Base-by-base conservation (phyloP, 2,329 filamentous ascomycete species). In the Cadophora sp. region DNA sequence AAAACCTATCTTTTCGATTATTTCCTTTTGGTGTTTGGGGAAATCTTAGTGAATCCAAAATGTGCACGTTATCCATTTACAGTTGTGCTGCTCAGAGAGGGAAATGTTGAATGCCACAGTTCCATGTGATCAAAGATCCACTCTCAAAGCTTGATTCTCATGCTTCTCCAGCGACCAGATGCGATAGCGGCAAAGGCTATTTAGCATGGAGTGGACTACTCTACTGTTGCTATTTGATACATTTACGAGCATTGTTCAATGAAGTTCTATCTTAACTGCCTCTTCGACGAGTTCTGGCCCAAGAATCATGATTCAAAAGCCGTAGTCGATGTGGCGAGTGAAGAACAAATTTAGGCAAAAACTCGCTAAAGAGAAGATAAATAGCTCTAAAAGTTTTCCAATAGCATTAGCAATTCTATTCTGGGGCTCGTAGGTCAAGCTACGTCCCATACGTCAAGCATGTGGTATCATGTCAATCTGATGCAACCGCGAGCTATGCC, bases 381-480 rank as follows among this genome's bases (percentile, higher is more conserved):
- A 11, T 12, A 43, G 19, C 26, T 11, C 9, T 27, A 40, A 40
- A 40, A 12, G 9, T 59, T 19, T 59, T 34, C 56, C 22, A 59
- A 40, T 59, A 40, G 24, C 31, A 59, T 59, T 59, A 59, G 56
- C 31, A 59, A 59, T 40, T 59, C 56, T 59, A 59, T 59, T 59
- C 31, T 59, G n/a, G 22, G 22, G 34, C n/a, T 27, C 27, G 55
- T 26, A 40, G 22, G 43, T 4, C 19, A 40, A 37, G 31, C 31
- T 40, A 43, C 31, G 26, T 46, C 40, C 24, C 43, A 12, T 62
- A 62, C 34, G 31, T 59, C 56, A 59, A 59, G 56, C 56, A 48
- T 29, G 62, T 72, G 71, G 71, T 72, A 72, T 72, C 69, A 71
- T 68, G 40, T 67, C 67, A 34, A 68, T 62, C 60, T 68, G 62